phyloP scores from a whole-genome alignment of 306 rosid species.

The Medicago truncatula region MtrunA17r5.0-ANR NC_053049.1:48328001-48328500 shows the following conservation, averaged over 20 bases:
- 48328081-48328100: conserved; percentile 3
- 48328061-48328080: no score
- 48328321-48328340: not conserved
- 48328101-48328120: not conserved
- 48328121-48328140: conserved; percentile 14
- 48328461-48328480: not conserved
- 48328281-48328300: not conserved
- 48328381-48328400: not conserved
- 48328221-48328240: not conserved
- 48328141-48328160: conserved; percentile 31
- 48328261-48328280: not conserved
- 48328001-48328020: conserved; percentile 96
- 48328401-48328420: not conserved
- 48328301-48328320: not conserved
- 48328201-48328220: not conserved
- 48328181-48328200: not conserved
- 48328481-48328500: not conserved
- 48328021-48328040: conserved; percentile 79
- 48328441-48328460: not conserved
- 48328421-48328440: not conserved
- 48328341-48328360: not conserved
- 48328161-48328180: conserved; percentile 19
- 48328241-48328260: not conserved
- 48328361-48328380: not conserved
- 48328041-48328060: not conserved